A percentile compares a stretch with the other conserved stretches of the same genome.
phyloP scores from a whole-genome alignment of 2,329 filamentous ascomycete genomes.

The Cryoendolithus antarcticus region DNA sequence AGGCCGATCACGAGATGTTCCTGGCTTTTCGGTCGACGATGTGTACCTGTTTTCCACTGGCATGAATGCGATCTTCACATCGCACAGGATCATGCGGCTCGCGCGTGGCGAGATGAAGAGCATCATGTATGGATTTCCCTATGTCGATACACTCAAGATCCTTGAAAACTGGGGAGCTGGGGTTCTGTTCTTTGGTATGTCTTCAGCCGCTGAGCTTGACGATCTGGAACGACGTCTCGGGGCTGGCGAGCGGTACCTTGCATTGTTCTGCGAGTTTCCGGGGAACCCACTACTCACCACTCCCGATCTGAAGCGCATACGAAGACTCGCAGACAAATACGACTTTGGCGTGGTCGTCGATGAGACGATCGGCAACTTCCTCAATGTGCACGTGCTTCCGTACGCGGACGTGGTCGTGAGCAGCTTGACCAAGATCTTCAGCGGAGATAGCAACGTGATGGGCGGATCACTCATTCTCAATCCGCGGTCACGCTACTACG shows the following conservation, averaged over 20 bases:
- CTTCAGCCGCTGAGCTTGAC: conserved; percentile 65
- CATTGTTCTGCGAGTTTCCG: conserved; percentile 88
- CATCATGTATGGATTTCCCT: conserved; percentile 92
- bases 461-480: conserved; percentile 61
- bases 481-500: conserved; percentile 58
- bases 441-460: conserved; percentile 97
- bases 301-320: conserved; percentile 74
- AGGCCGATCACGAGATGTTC: conserved; percentile 32
- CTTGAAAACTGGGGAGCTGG: conserved; percentile 89
- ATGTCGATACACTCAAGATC: conserved; percentile 92
- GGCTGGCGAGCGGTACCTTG: conserved; percentile 63
- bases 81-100: conserved; percentile 61
- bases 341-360: conserved; percentile 86
- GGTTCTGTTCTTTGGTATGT: conserved; percentile 75
- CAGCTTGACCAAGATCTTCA: conserved; percentile 94
- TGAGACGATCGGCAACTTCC: conserved; percentile 92
- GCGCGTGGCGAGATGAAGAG: conserved; percentile 57
- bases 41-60: conserved; percentile 81
- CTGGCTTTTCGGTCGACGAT: conserved; percentile 67
- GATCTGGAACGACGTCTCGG: conserved; percentile 63
- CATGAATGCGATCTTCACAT: conserved; percentile 91
- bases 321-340: conserved; percentile 64
- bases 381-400: conserved; percentile 86
- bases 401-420: conserved; percentile 86
- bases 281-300: conserved; percentile 80